phyloP scores from a whole-genome alignment of 2,329 filamentous ascomycete species.

The Talaromyces piceae region DNA sequence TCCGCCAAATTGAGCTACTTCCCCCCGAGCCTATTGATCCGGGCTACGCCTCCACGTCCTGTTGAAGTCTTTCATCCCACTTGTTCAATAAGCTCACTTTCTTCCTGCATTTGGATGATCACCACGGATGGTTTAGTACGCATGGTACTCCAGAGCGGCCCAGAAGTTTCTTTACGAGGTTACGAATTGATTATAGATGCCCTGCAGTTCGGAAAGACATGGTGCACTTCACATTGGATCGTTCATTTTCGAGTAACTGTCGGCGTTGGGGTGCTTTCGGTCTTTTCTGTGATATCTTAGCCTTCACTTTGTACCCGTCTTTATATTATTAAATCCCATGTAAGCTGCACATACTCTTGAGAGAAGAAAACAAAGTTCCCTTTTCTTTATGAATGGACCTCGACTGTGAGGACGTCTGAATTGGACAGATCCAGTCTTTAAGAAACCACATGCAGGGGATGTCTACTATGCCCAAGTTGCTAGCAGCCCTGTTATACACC shows the following conservation, averaged over 20 bases:
- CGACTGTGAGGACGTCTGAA: too few species aligned
- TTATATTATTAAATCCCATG: background rate
- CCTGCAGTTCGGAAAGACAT: background rate
- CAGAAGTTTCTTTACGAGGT: background rate
- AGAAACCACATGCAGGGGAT: too few species aligned
- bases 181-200: slow-evolving; percentile 1
- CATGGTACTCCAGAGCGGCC: background rate
- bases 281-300: background rate
- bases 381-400: too few species aligned
- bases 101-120: background rate
- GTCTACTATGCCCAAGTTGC: too few species aligned
- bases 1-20: slow-evolving; percentile 72
- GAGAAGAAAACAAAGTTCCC: too few species aligned
- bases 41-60: slow-evolving; percentile 20
- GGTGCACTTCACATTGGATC: background rate
- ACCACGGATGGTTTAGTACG: background rate
- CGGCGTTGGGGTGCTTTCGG: background rate
- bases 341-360: background rate
- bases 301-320: background rate
- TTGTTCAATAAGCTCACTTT: background rate
- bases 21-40: slow-evolving; percentile 36
- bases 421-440: too few species aligned
- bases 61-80: slow-evolving; percentile 14
- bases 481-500: too few species aligned
- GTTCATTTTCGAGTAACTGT: background rate